Evolutionary conservation across 257 asterid species (phyloP).

Genomic region (Solanum sparsipilum): DNA sequence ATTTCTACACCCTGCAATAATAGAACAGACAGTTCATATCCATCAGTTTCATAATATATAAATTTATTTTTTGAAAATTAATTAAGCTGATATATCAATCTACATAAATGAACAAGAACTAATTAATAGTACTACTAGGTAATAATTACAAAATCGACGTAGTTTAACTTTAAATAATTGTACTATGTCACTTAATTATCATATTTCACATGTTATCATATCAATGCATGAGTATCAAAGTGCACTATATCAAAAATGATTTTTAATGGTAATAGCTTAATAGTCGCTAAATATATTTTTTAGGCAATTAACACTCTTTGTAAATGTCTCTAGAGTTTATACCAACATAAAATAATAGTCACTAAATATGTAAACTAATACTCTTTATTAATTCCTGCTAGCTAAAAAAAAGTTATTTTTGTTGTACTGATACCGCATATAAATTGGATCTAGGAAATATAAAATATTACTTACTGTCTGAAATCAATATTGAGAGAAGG

Average conservation of each 20-base stretch:
- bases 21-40: background rate
- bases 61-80: background rate
- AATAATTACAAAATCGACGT: too few relatives aligned
- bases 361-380: too few relatives aligned
- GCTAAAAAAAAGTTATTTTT: background rate
- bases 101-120: too few relatives aligned
- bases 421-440: background rate
- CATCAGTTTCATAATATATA: background rate
- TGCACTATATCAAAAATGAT: too few relatives aligned
- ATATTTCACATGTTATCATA: too few relatives aligned
- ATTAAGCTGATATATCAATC: too few relatives aligned
- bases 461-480: conserved; percentile 39
- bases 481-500: conserved; percentile 43
- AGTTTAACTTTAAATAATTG: too few relatives aligned
- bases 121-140: too few relatives aligned
- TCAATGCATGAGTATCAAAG: background rate
- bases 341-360: too few relatives aligned
- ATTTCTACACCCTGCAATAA: background rate
- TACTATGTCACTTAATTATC: too few relatives aligned
- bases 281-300: background rate
- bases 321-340: background rate
- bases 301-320: too few relatives aligned
- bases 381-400: too few relatives aligned
- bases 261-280: background rate
- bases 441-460: background rate